phyloP scores from a whole-genome alignment of 331 rosid species.

The Cydonia oblonga region DNA sequence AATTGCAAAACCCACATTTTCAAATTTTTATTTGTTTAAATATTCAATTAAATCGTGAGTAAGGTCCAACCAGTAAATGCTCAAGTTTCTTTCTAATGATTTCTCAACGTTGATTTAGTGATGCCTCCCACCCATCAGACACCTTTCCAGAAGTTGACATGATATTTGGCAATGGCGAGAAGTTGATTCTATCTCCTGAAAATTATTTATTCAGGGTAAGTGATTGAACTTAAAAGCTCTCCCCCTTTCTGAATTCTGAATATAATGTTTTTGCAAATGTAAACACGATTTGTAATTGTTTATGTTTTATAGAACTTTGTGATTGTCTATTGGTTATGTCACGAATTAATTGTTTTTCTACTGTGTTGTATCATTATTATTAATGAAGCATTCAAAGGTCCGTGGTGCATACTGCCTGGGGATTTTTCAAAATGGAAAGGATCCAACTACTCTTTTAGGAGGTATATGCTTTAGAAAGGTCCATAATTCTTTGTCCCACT shows the following conservation, averaged over 20 bases:
- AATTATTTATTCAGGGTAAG: conserved; percentile 84
- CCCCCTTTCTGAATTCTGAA: neutral
- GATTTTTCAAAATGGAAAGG: conserved; percentile 69
- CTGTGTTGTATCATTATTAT: conserved; percentile 19
- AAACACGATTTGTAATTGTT: neutral
- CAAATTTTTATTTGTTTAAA: no score
- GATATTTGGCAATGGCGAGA: conserved; percentile 71
- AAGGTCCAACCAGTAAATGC: neutral
- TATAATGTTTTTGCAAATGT: neutral
- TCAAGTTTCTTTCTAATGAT: neutral
- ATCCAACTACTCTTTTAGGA: conserved; percentile 92
- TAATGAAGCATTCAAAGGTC: conserved; percentile 79
- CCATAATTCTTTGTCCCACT: neutral
- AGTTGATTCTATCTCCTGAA: conserved; percentile 76
- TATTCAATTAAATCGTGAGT: neutral
- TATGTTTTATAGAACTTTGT: conserved; percentile 1
- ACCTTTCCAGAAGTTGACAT: conserved; percentile 79
- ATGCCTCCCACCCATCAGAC: conserved; percentile 44
- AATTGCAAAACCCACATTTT: neutral
- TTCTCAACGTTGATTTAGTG: conserved; percentile 36
- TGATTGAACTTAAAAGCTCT: conserved; percentile 3
- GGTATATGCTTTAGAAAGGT: conserved; percentile 38
- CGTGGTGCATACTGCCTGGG: conserved; percentile 90
- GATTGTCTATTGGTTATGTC: conserved; percentile 7
- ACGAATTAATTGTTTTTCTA: conserved; percentile 13